phyloP scores from a whole-genome alignment of 148 eudicot species.

The Simmondsia chinensis region DNA sequence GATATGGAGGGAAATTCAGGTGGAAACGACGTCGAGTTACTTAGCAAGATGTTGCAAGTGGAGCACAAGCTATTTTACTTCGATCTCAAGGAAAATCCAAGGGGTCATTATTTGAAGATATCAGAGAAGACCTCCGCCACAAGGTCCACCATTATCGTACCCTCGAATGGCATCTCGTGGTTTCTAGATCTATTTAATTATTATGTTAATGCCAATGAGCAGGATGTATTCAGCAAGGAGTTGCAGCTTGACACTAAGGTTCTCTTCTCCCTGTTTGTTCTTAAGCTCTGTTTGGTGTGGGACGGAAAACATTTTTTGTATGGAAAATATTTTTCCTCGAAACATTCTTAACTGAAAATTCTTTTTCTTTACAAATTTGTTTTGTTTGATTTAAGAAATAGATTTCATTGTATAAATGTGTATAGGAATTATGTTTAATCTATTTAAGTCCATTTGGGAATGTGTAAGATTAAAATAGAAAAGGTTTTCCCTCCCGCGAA shows the following conservation, averaged over 20 bases:
- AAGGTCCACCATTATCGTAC: constrained; percentile 86
- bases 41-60: constrained; percentile 88
- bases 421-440: too few relatives aligned
- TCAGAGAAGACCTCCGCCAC: constrained; percentile 96
- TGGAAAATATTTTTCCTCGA: too few relatives aligned
- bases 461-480: too few relatives aligned
- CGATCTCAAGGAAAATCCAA: constrained; percentile 94
- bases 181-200: constrained; percentile 89
- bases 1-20: constrained; percentile 62
- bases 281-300: too few relatives aligned
- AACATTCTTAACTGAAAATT: too few relatives aligned
- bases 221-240: constrained; percentile 78
- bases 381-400: too few relatives aligned
- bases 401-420: too few relatives aligned
- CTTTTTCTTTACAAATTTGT: too few relatives aligned
- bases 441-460: too few relatives aligned
- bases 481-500: too few relatives aligned
- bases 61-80: constrained; percentile 97
- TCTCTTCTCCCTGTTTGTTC: neutral
- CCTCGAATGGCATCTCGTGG: constrained; percentile 77
- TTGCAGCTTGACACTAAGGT: constrained; percentile 91
- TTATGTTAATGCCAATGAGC: constrained; percentile 68
- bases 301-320: too few relatives aligned
- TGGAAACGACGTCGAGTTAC: constrained; percentile 68
- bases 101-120: constrained; percentile 90